Conservation (phyloP, 2,329 filamentous ascomycete genomes). For the Pseudocercospora eumusae region DNA sequence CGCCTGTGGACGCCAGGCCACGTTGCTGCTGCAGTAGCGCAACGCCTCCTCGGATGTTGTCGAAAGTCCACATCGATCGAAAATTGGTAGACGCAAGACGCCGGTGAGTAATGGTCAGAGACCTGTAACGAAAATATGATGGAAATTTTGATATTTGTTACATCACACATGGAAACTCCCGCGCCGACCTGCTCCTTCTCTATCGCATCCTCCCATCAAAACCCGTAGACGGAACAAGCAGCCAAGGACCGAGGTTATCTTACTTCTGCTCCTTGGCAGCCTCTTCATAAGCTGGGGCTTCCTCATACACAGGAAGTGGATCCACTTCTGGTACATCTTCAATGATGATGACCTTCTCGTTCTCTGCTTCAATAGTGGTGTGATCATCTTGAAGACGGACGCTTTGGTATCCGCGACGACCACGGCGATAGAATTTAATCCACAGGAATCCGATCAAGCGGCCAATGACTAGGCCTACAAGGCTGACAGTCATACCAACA, state of each 20-base stretch:
- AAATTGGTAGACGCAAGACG: not conserved
- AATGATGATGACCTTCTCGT: conserved; percentile 23
- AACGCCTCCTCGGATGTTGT: conserved; percentile 1
- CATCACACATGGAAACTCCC: conserved; percentile 6
- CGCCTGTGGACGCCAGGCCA: conserved; percentile 3
- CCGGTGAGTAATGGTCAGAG: not conserved
- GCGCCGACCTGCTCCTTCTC: not conserved
- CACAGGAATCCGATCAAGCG: conserved; percentile 62
- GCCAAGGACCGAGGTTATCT: not conserved
- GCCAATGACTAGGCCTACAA: conserved; percentile 67
- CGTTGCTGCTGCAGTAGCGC: not conserved
- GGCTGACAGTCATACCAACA: conserved; percentile 66
- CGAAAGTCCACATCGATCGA: conserved; percentile 4
- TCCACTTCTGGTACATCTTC: conserved; percentile 23
- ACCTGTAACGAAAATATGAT: not conserved
- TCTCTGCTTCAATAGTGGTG: conserved; percentile 14
- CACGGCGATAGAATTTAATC: conserved; percentile 56
- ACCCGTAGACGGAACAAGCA: not conserved
- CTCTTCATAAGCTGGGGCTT: conserved; percentile 40
- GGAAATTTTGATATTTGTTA: conserved; percentile 3
- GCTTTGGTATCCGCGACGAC: conserved; percentile 38
- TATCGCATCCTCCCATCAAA: not conserved
- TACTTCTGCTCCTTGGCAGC: conserved; percentile 23
- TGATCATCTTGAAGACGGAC: conserved; percentile 29
- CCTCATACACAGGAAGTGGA: conserved; percentile 37